A percentile compares a stretch with the other conserved stretches of the same genome.
These are phyloP conservation scores for Trichocladium uniseriatum DNA, from an alignment of 495 filamentous ascomycete genomes.

Conservation along the genomic window DNA sequence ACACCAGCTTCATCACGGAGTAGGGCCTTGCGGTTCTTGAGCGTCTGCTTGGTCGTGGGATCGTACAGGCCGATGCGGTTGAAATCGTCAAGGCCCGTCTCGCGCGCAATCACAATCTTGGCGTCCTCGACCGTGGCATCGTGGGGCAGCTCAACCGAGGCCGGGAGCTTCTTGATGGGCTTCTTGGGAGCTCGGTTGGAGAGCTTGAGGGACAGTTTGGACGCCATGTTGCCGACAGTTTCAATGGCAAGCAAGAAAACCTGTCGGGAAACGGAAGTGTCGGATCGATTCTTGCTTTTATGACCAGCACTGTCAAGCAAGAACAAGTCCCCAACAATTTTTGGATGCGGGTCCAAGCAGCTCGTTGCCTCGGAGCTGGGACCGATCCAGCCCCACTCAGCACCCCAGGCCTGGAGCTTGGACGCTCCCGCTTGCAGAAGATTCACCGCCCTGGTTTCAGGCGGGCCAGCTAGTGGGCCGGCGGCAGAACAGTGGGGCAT, in stretches of 20 bases:
- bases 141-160: slow-evolving; percentile 50
- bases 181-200: slow-evolving; percentile 40
- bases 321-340: background rate
- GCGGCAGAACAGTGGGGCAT: slow-evolving; percentile 2
- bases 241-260: background rate
- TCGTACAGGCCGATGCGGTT: slow-evolving; percentile 63
- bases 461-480: background rate
- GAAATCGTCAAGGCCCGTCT: slow-evolving; percentile 39
- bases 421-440: no score
- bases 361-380: background rate
- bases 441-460: no score
- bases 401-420: no score
- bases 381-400: no score
- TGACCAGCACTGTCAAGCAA: background rate
- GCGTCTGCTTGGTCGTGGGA: slow-evolving; percentile 53
- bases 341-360: background rate
- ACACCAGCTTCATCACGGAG: slow-evolving; percentile 56
- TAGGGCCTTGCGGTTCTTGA: slow-evolving; percentile 47
- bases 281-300: background rate
- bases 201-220: slow-evolving; percentile 34
- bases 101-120: slow-evolving; percentile 39
- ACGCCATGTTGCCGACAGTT: slow-evolving; percentile 19
- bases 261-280: background rate
- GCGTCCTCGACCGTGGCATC: slow-evolving; percentile 53
- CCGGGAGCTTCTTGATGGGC: slow-evolving; percentile 63